A percentile compares a stretch with the other conserved stretches of the same genome.
Conservation (phyloP, 768 basidiomycete genomes). For the Vararia minispora region DNA sequence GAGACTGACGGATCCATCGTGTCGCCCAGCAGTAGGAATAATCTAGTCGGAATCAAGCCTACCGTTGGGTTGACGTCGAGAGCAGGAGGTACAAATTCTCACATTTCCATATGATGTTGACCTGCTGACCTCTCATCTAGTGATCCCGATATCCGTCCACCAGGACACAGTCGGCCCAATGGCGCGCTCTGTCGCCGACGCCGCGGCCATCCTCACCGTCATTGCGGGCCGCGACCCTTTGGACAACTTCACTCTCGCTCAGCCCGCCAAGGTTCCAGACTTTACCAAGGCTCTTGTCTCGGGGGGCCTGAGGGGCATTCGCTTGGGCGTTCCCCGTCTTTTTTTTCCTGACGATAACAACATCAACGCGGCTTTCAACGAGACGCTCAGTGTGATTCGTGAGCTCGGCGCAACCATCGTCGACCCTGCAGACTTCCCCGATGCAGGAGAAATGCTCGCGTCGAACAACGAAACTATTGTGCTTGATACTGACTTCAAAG, state of each 20-base stretch:
- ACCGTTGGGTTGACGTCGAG: conserved; percentile 48
- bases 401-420: conserved; percentile 39
- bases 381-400: conserved; percentile 25
- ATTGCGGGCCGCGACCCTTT: conserved; percentile 33
- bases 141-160: conserved; percentile 44
- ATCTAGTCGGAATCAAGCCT: conserved; percentile 47
- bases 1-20: conserved; percentile 39
- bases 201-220: conserved; percentile 39
- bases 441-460: conserved; percentile 34
- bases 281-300: conserved; percentile 41
- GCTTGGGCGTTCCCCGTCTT: conserved; percentile 35
- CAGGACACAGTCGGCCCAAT: conserved; percentile 55
- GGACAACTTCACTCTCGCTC: conserved; percentile 30
- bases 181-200: conserved; percentile 40
- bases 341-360: conserved; percentile 19
- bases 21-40: conserved; percentile 35
- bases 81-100: conserved; percentile 33
- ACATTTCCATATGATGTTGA: not conserved
- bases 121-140: conserved; percentile 18
- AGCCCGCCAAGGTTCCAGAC: conserved; percentile 41
- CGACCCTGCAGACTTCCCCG: conserved; percentile 53
- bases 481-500: conserved; percentile 48
- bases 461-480: conserved; percentile 44
- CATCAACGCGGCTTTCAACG: conserved; percentile 27
- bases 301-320: conserved; percentile 33